Evolutionary conservation across 2,329 filamentous ascomycete genomes (phyloP).

Genomic region (Aotearoamyces nothofagi): DNA sequence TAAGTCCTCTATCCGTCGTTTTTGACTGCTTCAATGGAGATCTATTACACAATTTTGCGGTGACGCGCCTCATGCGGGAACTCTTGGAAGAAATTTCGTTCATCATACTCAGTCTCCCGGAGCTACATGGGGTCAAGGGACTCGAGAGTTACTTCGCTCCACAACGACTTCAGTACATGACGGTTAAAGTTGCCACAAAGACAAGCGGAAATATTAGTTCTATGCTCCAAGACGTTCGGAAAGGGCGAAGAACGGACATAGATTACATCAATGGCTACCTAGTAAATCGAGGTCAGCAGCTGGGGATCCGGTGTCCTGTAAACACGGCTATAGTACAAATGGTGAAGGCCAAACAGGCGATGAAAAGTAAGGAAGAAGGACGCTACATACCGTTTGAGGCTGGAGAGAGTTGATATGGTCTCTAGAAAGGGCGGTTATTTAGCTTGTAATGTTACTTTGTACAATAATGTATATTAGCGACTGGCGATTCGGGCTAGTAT

Average conservation of each 20-base stretch:
- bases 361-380: constrained; percentile 11
- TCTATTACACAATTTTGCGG: constrained; percentile 49
- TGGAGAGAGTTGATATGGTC: constrained; percentile 1
- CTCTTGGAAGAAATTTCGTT: constrained; percentile 60
- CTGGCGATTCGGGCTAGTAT: no score
- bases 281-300: constrained; percentile 51
- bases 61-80: constrained; percentile 50
- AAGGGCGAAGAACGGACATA: constrained; percentile 55
- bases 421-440: no score
- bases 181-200: constrained; percentile 34
- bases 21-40: constrained; percentile 62
- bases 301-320: constrained; percentile 56
- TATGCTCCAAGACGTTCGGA: constrained; percentile 51
- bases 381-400: constrained; percentile 15
- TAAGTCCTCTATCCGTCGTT: constrained; percentile 70
- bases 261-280: constrained; percentile 86
- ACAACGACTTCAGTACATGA: constrained; percentile 41
- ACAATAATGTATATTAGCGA: constrained; percentile 2
- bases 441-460: constrained; percentile 1
- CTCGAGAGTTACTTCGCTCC: constrained; percentile 38
- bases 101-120: constrained; percentile 61
- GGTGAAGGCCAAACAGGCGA: constrained; percentile 51
- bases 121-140: constrained; percentile 44
- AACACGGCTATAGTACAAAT: constrained; percentile 61
- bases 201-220: constrained; percentile 35